phyloP scores from a whole-genome alignment of 2,329 filamentous ascomycete species.

The Emericellopsis atlantica region DNA sequence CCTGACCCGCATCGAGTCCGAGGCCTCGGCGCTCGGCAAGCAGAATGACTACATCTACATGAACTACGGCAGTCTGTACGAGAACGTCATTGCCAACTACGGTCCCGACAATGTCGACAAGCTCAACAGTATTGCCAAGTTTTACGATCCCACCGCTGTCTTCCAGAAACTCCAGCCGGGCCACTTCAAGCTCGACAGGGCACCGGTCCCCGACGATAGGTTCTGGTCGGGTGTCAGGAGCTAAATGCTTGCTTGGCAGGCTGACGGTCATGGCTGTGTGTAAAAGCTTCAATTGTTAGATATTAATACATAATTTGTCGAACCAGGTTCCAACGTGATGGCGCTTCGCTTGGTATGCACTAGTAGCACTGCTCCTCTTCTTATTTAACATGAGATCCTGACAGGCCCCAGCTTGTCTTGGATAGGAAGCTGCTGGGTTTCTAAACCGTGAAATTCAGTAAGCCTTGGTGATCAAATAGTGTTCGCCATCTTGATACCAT shows the following conservation, averaged over 20 bases:
- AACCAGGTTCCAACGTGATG: too few species aligned
- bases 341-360: too few species aligned
- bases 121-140: constrained; percentile 13
- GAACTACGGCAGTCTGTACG: constrained; percentile 26
- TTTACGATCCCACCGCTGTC: constrained; percentile 19
- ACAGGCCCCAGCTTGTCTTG: too few species aligned
- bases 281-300: too few species aligned
- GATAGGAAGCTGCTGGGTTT: too few species aligned
- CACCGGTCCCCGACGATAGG: neutral
- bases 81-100: constrained; percentile 25
- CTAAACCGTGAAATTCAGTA: too few species aligned
- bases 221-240: neutral
- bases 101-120: constrained; percentile 20
- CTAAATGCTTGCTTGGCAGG: neutral
- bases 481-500: too few species aligned
- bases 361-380: too few species aligned
- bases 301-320: too few species aligned
- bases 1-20: constrained; percentile 7
- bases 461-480: too few species aligned
- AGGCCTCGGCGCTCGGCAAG: constrained; percentile 4
- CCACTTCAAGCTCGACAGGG: constrained; percentile 12
- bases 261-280: too few species aligned
- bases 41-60: constrained; percentile 19
- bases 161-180: constrained; percentile 19
- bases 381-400: too few species aligned